Conservation (phyloP, 305 asterid genomes). For the Fraxinus baroniana region DNA sequence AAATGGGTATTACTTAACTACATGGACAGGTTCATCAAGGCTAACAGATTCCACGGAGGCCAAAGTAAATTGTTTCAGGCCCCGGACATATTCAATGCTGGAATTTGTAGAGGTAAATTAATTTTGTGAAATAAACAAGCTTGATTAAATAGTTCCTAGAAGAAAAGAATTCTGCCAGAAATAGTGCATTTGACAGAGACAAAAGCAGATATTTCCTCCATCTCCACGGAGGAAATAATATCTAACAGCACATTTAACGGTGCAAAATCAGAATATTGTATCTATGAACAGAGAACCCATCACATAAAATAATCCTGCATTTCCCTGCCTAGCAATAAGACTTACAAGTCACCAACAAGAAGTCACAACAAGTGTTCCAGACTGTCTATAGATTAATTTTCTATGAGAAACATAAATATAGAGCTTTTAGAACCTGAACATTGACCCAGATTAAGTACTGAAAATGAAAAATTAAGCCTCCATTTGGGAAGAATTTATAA, state of each 20-base stretch:
- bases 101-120: not conserved
- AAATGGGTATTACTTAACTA: not conserved
- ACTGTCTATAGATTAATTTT: not conserved
- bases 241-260: not conserved
- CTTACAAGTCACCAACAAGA: not conserved
- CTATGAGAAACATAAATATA: not conserved
- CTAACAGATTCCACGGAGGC: conserved; percentile 12
- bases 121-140: not conserved
- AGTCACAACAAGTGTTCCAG: not conserved
- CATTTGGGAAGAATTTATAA: not conserved
- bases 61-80: not conserved
- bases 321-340: not conserved
- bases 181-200: not conserved
- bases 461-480: not conserved
- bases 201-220: conserved; percentile 5
- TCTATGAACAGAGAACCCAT: not conserved
- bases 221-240: not conserved
- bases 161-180: not conserved
- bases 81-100: conserved; percentile 1
- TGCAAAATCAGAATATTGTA: not conserved
- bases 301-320: not conserved
- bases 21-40: conserved; percentile 7
- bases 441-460: not conserved
- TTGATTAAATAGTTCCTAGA: not conserved
- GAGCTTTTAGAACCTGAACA: not conserved